These are phyloP conservation scores for Endocarpon pusillum DNA, from an alignment of 495 filamentous ascomycete genomes.

Conservation along the genomic window DNA sequence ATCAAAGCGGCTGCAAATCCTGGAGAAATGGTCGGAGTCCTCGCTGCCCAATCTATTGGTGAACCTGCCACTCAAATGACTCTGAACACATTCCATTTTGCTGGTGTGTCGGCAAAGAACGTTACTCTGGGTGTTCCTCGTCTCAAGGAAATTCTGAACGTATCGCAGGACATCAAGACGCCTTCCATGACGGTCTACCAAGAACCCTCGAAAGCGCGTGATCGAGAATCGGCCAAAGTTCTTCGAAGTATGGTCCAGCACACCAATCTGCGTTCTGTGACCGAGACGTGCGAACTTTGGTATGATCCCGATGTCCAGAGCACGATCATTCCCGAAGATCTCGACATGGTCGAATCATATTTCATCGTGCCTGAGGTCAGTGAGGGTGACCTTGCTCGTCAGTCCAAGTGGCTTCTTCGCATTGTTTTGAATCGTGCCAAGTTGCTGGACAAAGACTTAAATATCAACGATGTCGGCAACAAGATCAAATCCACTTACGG, in stretches of 20 bases:
- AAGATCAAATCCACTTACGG: slow-evolving; percentile 76
- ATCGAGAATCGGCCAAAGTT: slow-evolving; percentile 66
- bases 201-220: slow-evolving; percentile 32
- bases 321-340: slow-evolving; percentile 74
- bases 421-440: slow-evolving; percentile 85
- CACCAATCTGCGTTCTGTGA: slow-evolving; percentile 84
- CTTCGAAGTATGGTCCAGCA: slow-evolving; percentile 83
- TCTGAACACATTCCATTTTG: slow-evolving; percentile 98
- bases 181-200: slow-evolving; percentile 94
- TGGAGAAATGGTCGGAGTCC: slow-evolving; percentile 96
- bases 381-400: slow-evolving; percentile 48
- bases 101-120: slow-evolving; percentile 99
- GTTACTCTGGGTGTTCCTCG: slow-evolving; percentile 96
- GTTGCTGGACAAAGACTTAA: slow-evolving; percentile 85
- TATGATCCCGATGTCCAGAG: slow-evolving; percentile 83
- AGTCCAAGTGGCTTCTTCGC: slow-evolving; percentile 90
- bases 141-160: slow-evolving; percentile 97
- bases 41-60: slow-evolving; percentile 96
- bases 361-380: slow-evolving; percentile 84
- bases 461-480: slow-evolving; percentile 79
- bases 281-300: slow-evolving; percentile 83
- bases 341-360: slow-evolving; percentile 91
- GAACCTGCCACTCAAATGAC: slow-evolving; percentile 99
- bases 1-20: slow-evolving; percentile 61
- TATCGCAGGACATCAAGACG: slow-evolving; percentile 95